These are phyloP conservation scores for Monotropa hypopitys DNA, from an alignment of 179 eudicot species.

Conservation along the genomic window DNA sequence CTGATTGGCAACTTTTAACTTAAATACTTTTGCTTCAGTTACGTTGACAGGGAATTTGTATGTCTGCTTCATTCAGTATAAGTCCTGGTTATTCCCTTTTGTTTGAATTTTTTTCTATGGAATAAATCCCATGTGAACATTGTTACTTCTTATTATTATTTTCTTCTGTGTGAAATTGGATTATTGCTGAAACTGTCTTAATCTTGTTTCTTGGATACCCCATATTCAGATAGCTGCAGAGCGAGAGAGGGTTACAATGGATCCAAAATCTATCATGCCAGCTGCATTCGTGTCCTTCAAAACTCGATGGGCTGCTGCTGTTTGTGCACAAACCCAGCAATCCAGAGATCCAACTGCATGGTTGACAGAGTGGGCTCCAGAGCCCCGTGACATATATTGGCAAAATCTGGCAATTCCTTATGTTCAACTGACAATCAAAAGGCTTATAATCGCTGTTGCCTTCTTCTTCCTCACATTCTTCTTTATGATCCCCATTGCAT, in stretches of 20 bases:
- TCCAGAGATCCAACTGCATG: conserved; percentile 60
- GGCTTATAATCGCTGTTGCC: conserved; percentile 59
- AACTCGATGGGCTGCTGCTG: conserved; percentile 85
- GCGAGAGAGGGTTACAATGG: conserved; percentile 35
- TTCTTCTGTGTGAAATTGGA: neutral
- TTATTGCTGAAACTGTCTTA: neutral
- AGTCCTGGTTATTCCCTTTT: neutral
- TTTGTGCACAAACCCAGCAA: conserved; percentile 82
- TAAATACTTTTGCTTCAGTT: neutral
- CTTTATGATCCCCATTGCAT: conserved; percentile 76
- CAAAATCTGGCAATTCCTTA: conserved; percentile 68
- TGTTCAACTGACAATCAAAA: conserved; percentile 61
- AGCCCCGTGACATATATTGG: conserved; percentile 69
- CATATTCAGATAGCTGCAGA: conserved; percentile 66
- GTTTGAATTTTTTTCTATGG: neutral
- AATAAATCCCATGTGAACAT: neutral
- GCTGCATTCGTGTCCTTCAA: conserved; percentile 76
- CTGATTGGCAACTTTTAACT: neutral
- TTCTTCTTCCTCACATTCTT: conserved; percentile 91
- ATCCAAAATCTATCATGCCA: conserved; percentile 61
- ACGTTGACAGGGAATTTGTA: neutral
- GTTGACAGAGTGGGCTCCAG: conserved; percentile 72
- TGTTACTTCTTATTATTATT: neutral
- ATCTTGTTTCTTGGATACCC: neutral
- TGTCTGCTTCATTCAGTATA: neutral